Evolutionary conservation across 768 basidiomycete genomes (phyloP), one percentile per base, ranked within the genome.

Genomic region (Lentinula guzmanii): DNA sequence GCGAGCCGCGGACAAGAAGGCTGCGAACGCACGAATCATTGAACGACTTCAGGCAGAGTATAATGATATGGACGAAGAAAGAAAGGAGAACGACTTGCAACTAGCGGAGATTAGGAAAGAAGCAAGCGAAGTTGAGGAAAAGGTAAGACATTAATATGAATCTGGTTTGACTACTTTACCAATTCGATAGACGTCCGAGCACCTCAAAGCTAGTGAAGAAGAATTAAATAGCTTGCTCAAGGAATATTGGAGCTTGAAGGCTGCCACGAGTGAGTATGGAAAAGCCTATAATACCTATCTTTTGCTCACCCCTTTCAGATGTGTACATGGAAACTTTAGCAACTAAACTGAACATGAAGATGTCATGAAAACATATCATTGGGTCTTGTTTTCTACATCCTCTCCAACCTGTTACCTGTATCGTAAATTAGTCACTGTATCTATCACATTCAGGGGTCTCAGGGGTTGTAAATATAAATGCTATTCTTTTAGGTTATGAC

Each of bases 281-380:
- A 7, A 37, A 31, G 62, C 21, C 28, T 46, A 50, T 58, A 33
- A 59, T 52, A 7, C 13, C 24, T 61, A 41, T 52, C 34, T 41
- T 34, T 54, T 15, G 9, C 45, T 35, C 4, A 34, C 9, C 18
- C 5, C 37, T 55, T 39, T 6, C 64, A 92, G 91, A 91, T 70
- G 82, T 91, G 1, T 93, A 91, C 67, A 92, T 93, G 91, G 91
- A 91, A 71, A 91, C 87, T 0, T 75, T 93, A 31, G 89, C 90
- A 3, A 90, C 90, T 72, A 90, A 90, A 66, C 77, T 93, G 48
- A 90, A 88, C 57, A 79, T 90, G 80, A 76, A 70, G 56, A 78
- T 78, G 21, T 21, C 46, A 48, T 48, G 16, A 43, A 43, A 18
- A 10, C 8, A 13, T 9, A n/a, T 4, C 1, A 6, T 39, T 39